These are phyloP conservation scores for Penstemon eatonii DNA, from an alignment of 257 asterid genomes.

Conservation along the genomic window DNA sequence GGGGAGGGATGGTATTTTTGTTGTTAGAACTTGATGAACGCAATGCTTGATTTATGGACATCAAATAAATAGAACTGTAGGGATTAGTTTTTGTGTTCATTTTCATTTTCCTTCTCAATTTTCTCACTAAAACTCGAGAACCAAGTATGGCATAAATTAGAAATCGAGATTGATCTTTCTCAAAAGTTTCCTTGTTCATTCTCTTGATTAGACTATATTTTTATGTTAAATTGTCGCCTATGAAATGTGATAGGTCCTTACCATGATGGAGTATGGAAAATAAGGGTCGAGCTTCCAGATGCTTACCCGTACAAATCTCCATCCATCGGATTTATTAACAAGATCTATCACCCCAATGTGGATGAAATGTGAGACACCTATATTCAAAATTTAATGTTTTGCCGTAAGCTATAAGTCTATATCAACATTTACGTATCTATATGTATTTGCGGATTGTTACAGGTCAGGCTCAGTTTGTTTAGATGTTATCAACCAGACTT, in stretches of 20 bases:
- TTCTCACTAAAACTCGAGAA: too few species aligned
- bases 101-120: too few species aligned
- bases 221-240: slow-evolving; percentile 5
- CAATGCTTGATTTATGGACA: too few species aligned
- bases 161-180: slow-evolving; percentile 8
- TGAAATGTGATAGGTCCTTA: slow-evolving; percentile 72
- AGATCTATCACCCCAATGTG: slow-evolving; percentile 95
- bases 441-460: slow-evolving; percentile 25
- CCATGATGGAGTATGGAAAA: slow-evolving; percentile 96
- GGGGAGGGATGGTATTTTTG: too few species aligned
- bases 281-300: slow-evolving; percentile 97
- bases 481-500: slow-evolving; percentile 94
- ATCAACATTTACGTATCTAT: neutral
- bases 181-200: slow-evolving; percentile 9
- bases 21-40: too few species aligned
- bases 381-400: neutral
- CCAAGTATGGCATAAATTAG: neutral
- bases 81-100: too few species aligned
- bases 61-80: too few species aligned
- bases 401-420: neutral
- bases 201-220: neutral
- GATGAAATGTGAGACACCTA: slow-evolving; percentile 77
- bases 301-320: slow-evolving; percentile 99
- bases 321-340: slow-evolving; percentile 89
- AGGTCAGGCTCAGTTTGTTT: slow-evolving; percentile 98